These are phyloP conservation scores for Allium sativum DNA, from an alignment of 106 monocot genomes.

Conservation along the genomic window DNA sequence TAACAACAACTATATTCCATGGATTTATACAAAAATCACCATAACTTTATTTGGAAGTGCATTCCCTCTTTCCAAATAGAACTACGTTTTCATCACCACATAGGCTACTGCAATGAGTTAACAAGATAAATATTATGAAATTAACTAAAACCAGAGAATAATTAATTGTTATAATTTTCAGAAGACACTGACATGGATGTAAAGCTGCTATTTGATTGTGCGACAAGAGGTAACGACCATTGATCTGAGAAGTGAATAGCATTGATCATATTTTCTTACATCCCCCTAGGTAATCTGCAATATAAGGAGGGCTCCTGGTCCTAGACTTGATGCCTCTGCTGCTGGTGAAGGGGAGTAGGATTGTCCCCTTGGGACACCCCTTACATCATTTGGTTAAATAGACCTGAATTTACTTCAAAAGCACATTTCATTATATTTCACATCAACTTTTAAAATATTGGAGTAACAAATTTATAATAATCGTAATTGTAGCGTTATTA, in stretches of 20 bases:
- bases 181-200: conserved; percentile 8
- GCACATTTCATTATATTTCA: no score
- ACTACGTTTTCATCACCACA: background rate
- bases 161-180: background rate
- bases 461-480: no score
- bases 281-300: no score
- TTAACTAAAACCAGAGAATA: background rate
- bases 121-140: background rate
- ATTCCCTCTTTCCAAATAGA: background rate
- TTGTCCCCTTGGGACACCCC: no score
- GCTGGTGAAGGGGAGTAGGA: no score
- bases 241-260: conserved; percentile 9
- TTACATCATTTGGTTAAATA: no score
- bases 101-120: background rate
- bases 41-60: background rate
- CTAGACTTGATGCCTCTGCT: no score
- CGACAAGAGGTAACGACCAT: conserved; percentile 13
- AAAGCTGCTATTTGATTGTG: conserved; percentile 2
- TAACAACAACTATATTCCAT: background rate
- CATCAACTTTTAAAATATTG: no score
- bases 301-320: no score
- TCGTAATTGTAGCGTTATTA: no score
- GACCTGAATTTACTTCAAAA: no score
- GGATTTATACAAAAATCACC: background rate
- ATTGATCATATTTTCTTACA: no score